Conservation (phyloP, 1,284 basidiomycete species). For the Boletellus deceptivus region DNA sequence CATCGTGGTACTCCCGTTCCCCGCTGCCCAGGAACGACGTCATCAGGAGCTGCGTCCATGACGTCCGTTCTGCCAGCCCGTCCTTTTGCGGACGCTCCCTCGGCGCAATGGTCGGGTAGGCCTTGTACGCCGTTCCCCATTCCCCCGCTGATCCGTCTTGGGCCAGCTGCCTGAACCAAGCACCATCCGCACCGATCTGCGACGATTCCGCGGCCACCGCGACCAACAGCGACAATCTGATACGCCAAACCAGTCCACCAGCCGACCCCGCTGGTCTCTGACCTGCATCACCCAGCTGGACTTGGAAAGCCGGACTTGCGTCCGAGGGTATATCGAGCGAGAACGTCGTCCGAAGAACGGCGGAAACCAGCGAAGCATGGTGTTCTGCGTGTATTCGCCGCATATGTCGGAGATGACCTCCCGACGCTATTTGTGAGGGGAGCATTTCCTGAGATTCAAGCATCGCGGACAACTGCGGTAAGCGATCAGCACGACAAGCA, state of each 20-base stretch:
- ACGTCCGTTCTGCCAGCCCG: background rate
- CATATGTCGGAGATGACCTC: slow-evolving; percentile 44
- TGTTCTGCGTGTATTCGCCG: slow-evolving; percentile 81
- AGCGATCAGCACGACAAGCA: background rate
- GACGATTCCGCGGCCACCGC: slow-evolving; percentile 53
- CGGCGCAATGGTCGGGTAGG: slow-evolving; percentile 57
- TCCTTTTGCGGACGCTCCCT: slow-evolving; percentile 43
- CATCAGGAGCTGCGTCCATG: slow-evolving; percentile 57
- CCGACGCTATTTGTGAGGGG: slow-evolving; percentile 52
- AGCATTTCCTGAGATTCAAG: slow-evolving; percentile 85
- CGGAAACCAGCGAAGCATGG: slow-evolving; percentile 69
- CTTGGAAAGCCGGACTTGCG: slow-evolving; percentile 79
- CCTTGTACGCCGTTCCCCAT: slow-evolving; percentile 67
- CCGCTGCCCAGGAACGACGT: slow-evolving; percentile 49
- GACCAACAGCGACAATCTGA: slow-evolving; percentile 79
- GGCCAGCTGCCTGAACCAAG: slow-evolving; percentile 52
- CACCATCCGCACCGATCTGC: slow-evolving; percentile 46
- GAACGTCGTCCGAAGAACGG: slow-evolving; percentile 76
- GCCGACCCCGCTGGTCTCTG: slow-evolving; percentile 11
- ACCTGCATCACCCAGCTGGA: slow-evolving; percentile 40
- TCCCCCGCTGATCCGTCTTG: slow-evolving; percentile 48
- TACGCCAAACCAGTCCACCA: slow-evolving; percentile 85
- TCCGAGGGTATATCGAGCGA: slow-evolving; percentile 87
- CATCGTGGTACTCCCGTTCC: slow-evolving; percentile 57
- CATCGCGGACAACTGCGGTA: slow-evolving; percentile 70